phyloP scores from a whole-genome alignment of 768 basidiomycete species.

The Boletus patriciae region DNA sequence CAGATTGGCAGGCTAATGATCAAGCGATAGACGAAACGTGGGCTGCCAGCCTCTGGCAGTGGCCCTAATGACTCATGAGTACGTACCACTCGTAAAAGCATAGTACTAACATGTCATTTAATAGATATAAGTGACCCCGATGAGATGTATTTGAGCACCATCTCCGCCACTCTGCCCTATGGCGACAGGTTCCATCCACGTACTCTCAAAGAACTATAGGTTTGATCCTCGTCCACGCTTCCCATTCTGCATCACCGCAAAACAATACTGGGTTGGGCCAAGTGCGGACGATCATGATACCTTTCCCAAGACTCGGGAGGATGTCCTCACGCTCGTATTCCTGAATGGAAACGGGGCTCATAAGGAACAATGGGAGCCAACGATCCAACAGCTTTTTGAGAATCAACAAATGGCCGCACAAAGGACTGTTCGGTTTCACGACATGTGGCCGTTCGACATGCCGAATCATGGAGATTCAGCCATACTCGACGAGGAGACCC shows the following conservation, averaged over 20 bases:
- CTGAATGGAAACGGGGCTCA: neutral
- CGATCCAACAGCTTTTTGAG: conserved; percentile 2
- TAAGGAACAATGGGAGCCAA: conserved; percentile 14
- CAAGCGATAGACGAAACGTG: no score
- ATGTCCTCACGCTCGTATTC: conserved; percentile 2
- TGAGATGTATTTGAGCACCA: no score
- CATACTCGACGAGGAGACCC: conserved; percentile 4
- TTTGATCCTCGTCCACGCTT: conserved; percentile 12
- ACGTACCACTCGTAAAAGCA: no score
- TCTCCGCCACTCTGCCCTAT: neutral
- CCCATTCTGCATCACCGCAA: conserved; percentile 8
- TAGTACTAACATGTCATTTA: no score
- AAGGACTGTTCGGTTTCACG: neutral
- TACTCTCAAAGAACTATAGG: conserved; percentile 3
- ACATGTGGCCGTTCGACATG: conserved; percentile 9
- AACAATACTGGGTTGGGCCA: conserved; percentile 5
- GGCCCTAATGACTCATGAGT: no score
- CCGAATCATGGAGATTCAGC: conserved; percentile 12
- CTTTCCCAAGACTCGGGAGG: neutral
- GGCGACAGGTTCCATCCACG: neutral
- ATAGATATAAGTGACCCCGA: no score
- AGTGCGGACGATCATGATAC: neutral
- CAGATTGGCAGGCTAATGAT: no score
- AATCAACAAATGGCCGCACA: neutral
- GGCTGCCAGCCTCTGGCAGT: no score